Conservation (phyloP, 1,284 basidiomycete species). For the Sanghuangporus baumii region DNA sequence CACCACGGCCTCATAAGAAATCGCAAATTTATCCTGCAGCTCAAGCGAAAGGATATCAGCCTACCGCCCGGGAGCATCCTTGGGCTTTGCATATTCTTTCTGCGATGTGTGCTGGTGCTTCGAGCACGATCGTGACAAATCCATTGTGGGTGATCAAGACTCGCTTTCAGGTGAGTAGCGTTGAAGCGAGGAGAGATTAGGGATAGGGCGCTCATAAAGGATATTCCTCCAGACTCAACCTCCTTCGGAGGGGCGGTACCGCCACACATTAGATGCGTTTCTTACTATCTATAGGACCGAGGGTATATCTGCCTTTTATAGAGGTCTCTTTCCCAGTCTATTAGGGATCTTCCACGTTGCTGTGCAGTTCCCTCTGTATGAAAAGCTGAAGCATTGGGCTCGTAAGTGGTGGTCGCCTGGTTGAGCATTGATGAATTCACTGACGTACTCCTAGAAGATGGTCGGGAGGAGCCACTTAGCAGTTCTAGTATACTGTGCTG, state of each 20-base stretch:
- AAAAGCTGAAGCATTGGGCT: slow-evolving; percentile 79
- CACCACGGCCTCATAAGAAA: slow-evolving; percentile 8
- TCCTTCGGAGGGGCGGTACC: slow-evolving; percentile 68
- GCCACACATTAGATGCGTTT: slow-evolving; percentile 84
- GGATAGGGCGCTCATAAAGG: not conserved
- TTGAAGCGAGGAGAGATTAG: slow-evolving; percentile 15
- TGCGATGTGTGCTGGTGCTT: slow-evolving; percentile 88
- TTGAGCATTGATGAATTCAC: not conserved
- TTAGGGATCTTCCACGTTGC: slow-evolving; percentile 90
- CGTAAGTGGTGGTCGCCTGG: slow-evolving; percentile 46
- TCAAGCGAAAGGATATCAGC: slow-evolving; percentile 77
- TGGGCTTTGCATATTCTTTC: slow-evolving; percentile 86
- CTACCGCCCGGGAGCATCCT: slow-evolving; percentile 67
- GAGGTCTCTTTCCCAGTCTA: slow-evolving; percentile 83
- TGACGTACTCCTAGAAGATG: slow-evolving; percentile 36
- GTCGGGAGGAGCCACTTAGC: slow-evolving; percentile 54
- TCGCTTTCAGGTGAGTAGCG: slow-evolving; percentile 82
- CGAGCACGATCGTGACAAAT: slow-evolving; percentile 87
- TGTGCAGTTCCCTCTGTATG: slow-evolving; percentile 95
- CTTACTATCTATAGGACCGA: slow-evolving; percentile 82
- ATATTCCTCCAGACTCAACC: slow-evolving; percentile 58
- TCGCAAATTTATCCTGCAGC: slow-evolving; percentile 68
- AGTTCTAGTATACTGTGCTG: slow-evolving; percentile 75
- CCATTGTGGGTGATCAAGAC: slow-evolving; percentile 98
- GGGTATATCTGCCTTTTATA: slow-evolving; percentile 84